phyloP scores from a whole-genome alignment of 768 basidiomycete genomes.

The Leucocoprinus leucothites region DNA sequence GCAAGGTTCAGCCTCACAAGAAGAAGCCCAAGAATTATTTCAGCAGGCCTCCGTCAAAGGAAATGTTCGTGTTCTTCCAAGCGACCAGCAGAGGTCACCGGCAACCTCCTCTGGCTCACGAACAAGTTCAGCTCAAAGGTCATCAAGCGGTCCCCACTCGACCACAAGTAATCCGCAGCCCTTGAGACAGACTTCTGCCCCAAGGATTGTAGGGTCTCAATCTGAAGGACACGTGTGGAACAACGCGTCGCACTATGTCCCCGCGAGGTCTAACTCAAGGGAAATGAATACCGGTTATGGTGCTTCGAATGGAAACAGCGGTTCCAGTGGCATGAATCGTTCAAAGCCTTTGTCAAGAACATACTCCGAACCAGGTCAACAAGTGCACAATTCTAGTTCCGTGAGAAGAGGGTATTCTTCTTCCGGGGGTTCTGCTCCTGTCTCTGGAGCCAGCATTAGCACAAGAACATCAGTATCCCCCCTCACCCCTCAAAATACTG shows the following conservation, averaged over 20 bases:
- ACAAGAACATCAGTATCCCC: not conserved
- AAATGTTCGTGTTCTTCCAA: conserved; percentile 24
- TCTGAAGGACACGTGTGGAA: conserved; percentile 2
- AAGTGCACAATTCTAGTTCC: not conserved
- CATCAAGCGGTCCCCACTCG: not conserved
- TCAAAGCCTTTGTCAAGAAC: conserved; percentile 1
- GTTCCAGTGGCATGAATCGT: not conserved
- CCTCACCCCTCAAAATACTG: not conserved
- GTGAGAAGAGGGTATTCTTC: not conserved
- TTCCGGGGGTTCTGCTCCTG: not conserved
- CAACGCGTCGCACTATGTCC: conserved; percentile 1
- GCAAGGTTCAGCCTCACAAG: conserved; percentile 40
- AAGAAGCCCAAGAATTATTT: conserved; percentile 36
- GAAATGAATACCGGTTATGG: not conserved
- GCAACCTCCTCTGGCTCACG: not conserved
- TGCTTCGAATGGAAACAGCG: not conserved
- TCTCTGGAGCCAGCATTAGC: not conserved
- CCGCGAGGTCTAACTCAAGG: not conserved
- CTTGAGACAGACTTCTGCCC: not conserved
- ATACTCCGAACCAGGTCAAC: conserved; percentile 2
- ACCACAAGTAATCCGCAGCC: not conserved
- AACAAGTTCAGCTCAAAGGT: not conserved
- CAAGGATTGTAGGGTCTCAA: conserved; percentile 4
- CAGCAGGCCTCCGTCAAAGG: conserved; percentile 24
- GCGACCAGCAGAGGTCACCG: not conserved